Percentiles rank a stretch among this genome's conserved stretches.
Conservation (phyloP, 2,329 filamentous ascomycete genomes). For the Aureobasidium sp. region DNA sequence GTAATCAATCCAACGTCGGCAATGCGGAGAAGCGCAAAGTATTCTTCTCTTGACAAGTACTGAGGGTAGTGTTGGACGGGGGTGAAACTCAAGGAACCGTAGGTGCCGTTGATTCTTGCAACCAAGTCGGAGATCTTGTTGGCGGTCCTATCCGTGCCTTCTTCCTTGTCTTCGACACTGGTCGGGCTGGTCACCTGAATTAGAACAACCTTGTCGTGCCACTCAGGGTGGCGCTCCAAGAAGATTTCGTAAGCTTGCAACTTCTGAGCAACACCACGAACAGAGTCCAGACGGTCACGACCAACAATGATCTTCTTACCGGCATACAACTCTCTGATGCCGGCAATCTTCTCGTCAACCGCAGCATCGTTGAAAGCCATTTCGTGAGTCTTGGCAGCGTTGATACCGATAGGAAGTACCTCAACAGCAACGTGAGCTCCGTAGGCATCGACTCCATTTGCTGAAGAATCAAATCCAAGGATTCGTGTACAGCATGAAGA, state of each 20-base stretch:
- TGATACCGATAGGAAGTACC: conserved; percentile 90
- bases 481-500: conserved; percentile 88
- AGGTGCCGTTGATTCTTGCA: conserved; percentile 81
- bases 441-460: conserved; percentile 77
- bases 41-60: conserved; percentile 81
- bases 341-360: conserved; percentile 61
- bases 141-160: conserved; percentile 70
- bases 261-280: conserved; percentile 91
- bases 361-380: conserved; percentile 63
- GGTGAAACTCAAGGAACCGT: conserved; percentile 78
- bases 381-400: conserved; percentile 68
- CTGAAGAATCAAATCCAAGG: conserved; percentile 80
- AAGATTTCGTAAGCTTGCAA: conserved; percentile 90
- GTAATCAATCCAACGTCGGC: conserved; percentile 92
- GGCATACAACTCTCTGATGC: conserved; percentile 67
- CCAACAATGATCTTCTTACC: conserved; percentile 94
- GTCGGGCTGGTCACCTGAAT: conserved; percentile 78
- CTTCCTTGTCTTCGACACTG: conserved; percentile 63
- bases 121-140: conserved; percentile 87
- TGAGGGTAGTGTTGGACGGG: conserved; percentile 94
- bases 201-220: conserved; percentile 83
- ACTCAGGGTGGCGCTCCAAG: conserved; percentile 81
- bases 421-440: conserved; percentile 83
- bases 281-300: conserved; percentile 85
- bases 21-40: conserved; percentile 84